A percentile compares a stretch with the other conserved stretches of the same genome.
phyloP scores from a whole-genome alignment of 257 asterid species.

The Primulina eburnea region DNA sequence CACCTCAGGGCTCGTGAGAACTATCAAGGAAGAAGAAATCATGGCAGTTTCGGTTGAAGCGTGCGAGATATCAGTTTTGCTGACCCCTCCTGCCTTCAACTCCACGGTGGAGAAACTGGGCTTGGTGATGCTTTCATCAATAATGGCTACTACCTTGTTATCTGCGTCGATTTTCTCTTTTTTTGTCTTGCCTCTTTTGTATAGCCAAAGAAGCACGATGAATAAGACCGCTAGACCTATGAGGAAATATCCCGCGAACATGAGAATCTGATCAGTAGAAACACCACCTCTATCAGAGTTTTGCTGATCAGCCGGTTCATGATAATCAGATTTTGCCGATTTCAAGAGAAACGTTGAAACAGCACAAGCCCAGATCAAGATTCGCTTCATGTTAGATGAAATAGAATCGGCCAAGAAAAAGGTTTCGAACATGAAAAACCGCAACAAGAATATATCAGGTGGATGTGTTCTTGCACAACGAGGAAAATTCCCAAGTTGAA shows the following conservation, averaged over 20 bases:
- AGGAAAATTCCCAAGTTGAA: conserved; percentile 24
- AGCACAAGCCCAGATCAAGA: conserved; percentile 26
- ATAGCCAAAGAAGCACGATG: conserved; percentile 33
- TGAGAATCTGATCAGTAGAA: conserved; percentile 49
- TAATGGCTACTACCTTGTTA: conserved; percentile 26
- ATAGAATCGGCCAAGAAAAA: conserved; percentile 1
- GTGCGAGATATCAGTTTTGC: conserved; percentile 35
- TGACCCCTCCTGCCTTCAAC: conserved; percentile 26
- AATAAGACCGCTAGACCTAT: conserved; percentile 45
- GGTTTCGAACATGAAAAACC: not conserved
- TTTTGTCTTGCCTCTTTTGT: conserved; percentile 33
- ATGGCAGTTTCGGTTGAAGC: conserved; percentile 37
- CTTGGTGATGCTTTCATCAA: conserved; percentile 32
- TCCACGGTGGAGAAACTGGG: conserved; percentile 41
- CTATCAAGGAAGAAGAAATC: conserved; percentile 44
- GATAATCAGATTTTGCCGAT: conserved; percentile 27
- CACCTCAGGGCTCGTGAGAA: conserved; percentile 48
- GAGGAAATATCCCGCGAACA: conserved; percentile 54
- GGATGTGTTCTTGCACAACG: not conserved
- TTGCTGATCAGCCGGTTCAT: conserved; percentile 23
- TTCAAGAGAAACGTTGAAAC: conserved; percentile 29
- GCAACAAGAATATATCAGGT: not conserved
- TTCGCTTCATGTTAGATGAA: conserved; percentile 34
- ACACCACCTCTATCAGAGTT: conserved; percentile 11
- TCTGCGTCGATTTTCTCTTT: conserved; percentile 21